Conservation (phyloP, 2,329 filamentous ascomycete species). For the Colletotrichum eleusines region DNA sequence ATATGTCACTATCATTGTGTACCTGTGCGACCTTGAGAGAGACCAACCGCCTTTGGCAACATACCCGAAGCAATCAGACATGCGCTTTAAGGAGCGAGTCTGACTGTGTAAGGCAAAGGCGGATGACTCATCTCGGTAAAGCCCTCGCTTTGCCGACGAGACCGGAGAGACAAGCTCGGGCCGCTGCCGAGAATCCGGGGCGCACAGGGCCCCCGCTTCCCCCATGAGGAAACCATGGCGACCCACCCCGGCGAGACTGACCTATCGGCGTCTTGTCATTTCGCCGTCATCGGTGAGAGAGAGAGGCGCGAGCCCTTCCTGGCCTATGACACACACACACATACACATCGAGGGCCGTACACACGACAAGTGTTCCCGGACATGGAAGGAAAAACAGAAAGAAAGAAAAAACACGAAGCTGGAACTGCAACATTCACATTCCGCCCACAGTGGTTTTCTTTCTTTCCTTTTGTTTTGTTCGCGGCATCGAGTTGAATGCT, state of each 20-base stretch:
- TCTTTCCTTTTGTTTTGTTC: background rate
- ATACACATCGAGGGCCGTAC: background rate
- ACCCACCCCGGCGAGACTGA: slow-evolving; percentile 13
- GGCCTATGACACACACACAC: slow-evolving; percentile 25
- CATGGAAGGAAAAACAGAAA: background rate
- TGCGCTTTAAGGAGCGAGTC: no score
- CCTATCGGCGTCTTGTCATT: slow-evolving; percentile 40
- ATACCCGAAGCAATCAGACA: no score
- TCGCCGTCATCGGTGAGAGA: slow-evolving; percentile 37
- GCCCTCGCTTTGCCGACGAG: slow-evolving; percentile 34
- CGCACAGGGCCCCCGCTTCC: slow-evolving; percentile 2
- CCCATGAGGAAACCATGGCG: slow-evolving; percentile 16
- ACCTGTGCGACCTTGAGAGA: no score
- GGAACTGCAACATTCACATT: background rate
- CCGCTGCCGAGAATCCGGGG: slow-evolving; percentile 33
- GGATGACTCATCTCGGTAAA: slow-evolving; percentile 40
- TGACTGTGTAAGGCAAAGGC: no score
- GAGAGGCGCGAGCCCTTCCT: background rate
- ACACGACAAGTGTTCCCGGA: background rate
- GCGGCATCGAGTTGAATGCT: slow-evolving; percentile 27
- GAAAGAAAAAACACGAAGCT: background rate
- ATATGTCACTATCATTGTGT: no score
- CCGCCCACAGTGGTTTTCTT: background rate
- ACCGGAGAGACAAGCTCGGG: slow-evolving; percentile 37
- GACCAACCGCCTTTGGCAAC: no score